Evolutionary conservation across 352 stramenopile genomes (phyloP).

Genomic region (Globisporangium perplexum): DNA sequence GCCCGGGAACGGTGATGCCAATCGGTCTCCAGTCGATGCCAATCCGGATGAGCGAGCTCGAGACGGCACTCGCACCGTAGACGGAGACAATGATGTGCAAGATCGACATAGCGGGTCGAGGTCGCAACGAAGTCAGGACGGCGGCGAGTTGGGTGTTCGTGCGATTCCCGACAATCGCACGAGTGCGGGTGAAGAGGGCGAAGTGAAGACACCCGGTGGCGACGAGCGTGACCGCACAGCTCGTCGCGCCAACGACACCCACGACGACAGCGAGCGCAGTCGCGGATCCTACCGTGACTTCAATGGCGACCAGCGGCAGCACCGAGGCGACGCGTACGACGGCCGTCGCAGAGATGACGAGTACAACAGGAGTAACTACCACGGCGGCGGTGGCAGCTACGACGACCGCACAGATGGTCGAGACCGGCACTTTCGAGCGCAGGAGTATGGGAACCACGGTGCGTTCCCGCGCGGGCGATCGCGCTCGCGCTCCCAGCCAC

Average conservation of each 20-base stretch:
- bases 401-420: background rate
- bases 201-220: background rate
- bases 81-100: slow-evolving; percentile 4
- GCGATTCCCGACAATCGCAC: background rate
- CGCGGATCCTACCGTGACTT: background rate
- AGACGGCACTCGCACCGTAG: slow-evolving; percentile 2
- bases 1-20: background rate
- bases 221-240: background rate
- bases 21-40: background rate
- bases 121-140: background rate
- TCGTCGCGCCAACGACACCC: background rate
- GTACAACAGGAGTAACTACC: background rate
- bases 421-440: background rate
- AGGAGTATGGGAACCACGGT: background rate
- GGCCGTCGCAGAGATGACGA: background rate
- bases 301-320: background rate
- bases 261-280: background rate
- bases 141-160: background rate
- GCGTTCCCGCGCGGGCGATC: background rate
- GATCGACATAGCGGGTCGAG: background rate
- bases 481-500: background rate
- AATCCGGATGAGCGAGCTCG: background rate
- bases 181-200: background rate
- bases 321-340: background rate
- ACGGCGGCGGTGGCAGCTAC: background rate